Base-by-base conservation (phyloP, 1,284 basidiomycete genomes). In the Moesziomyces sp. region DNA sequence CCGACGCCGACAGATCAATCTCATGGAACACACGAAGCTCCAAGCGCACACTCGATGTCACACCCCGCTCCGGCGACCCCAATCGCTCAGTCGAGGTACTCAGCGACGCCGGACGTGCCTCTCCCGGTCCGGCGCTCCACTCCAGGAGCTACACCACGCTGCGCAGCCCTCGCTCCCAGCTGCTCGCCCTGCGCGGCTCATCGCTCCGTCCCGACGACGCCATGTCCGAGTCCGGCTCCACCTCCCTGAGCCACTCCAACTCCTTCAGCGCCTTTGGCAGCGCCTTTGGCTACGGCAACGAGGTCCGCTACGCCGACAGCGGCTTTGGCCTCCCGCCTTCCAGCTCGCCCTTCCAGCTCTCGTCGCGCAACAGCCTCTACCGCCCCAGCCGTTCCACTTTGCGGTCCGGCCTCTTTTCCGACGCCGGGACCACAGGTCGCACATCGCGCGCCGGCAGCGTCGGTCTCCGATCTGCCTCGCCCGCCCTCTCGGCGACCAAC, bases 281-380 rank as follows among this genome's bases (percentile, higher is more conserved):
- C 52, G 66, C 72, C 6, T 79, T 74, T 44, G 77, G 74, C 26
- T 79, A 76, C 50, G 77, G 77, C 44, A 69, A 66, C 42, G 74
- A 79, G 59, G 40, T 68, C 13, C 54, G 77, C 33, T 68, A 72
- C 28, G 51, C 75, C 10, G 67, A 64, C 53, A 71, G 62, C 38
- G 48, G 58, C n/a, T 72, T 75, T 35, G 69, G 69, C 26, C 52
- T 64, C 1, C 67, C 74, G 10, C 69, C 69, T 18, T 68, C 68
- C 38, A 70, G 64, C 45, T 76, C 76, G 18, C 66, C 76, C 5
- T 70, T 69, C 44, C 72, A 75, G 46, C 58, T 79, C n/a, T 63
- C 74, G 18, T 55, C 71, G 5, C 72, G 77, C 42, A 63, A 52
- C 24, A 46, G 59, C 7, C 40, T 58, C 26, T 52, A 40, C 11